Percentiles rank a stretch among this genome's conserved stretches.
Conservation (phyloP, 345 rosid genomes). For the Microthlaspi erraticum region DNA sequence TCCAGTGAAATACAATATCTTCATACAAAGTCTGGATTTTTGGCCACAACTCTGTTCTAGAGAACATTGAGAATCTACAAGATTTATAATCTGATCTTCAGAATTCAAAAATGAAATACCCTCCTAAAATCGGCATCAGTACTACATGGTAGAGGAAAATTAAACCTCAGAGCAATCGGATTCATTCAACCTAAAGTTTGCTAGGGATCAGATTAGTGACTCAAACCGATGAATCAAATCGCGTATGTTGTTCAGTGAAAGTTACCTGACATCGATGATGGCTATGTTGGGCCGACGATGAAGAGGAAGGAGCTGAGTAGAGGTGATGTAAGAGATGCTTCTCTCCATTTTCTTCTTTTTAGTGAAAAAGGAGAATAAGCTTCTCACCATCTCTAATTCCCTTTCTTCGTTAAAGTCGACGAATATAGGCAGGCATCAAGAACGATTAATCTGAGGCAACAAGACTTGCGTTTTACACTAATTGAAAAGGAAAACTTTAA, state of each 20-base stretch:
- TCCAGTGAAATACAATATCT: background rate
- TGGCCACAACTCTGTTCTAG: slow-evolving; percentile 11
- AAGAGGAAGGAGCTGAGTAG: slow-evolving; percentile 75
- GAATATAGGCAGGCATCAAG: background rate
- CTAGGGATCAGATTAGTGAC: slow-evolving; percentile 16
- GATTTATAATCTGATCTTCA: slow-evolving; percentile 7
- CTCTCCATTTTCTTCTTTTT: slow-evolving; percentile 59
- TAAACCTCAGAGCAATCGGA: background rate
- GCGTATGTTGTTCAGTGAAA: background rate
- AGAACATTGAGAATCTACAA: slow-evolving; percentile 6
- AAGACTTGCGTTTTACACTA: too few relatives aligned
- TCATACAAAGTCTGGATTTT: slow-evolving; percentile 6
- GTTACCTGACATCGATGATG: slow-evolving; percentile 84
- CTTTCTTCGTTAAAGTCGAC: background rate
- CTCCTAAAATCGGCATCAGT: slow-evolving; percentile 2
- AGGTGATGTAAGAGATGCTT: slow-evolving; percentile 76
- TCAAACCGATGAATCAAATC: background rate
- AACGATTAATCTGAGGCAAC: background rate
- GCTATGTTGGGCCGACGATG: slow-evolving; percentile 74
- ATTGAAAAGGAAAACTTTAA: too few relatives aligned
- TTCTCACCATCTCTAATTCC: slow-evolving; percentile 18
- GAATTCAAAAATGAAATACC: background rate
- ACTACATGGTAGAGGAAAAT: background rate
- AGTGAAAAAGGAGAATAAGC: slow-evolving; percentile 26
- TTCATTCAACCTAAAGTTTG: background rate